A percentile compares a stretch with the other conserved stretches of the same genome.
phyloP scores from a whole-genome alignment of 768 basidiomycete species.

The Podaxis sp. region DNA sequence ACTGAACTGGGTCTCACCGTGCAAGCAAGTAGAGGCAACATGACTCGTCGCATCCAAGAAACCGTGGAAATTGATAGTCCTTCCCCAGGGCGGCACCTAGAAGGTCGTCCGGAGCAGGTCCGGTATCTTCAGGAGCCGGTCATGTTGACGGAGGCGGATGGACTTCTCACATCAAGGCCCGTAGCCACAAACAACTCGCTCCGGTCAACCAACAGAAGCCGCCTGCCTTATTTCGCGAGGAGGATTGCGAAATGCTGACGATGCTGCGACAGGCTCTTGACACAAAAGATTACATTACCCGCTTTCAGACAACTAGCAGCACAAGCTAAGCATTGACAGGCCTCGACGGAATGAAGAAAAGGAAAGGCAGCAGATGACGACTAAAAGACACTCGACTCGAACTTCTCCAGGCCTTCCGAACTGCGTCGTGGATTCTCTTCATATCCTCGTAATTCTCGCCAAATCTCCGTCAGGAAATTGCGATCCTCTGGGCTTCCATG shows the following conservation, averaged over 20 bases:
- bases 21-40: conserved; percentile 1
- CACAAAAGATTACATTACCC: neutral
- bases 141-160: neutral
- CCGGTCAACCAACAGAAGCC: neutral
- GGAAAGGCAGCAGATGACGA: neutral
- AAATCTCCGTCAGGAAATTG: neutral
- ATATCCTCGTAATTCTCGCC: neutral
- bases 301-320: neutral
- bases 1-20: neutral
- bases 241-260: neutral
- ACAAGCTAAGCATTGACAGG: neutral
- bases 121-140: conserved; percentile 4
- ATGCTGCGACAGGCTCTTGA: neutral
- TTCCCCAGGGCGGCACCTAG: neutral
- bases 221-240: neutral
- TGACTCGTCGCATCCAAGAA: conserved; percentile 1
- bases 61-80: neutral
- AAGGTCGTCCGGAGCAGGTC: neutral
- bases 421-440: neutral
- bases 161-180: neutral
- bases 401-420: neutral
- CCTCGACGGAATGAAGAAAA: neutral
- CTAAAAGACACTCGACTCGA: neutral
- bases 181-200: neutral
- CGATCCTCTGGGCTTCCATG: neutral